Percentiles rank a stretch among this genome's conserved stretches.
Conservation (phyloP, 1,139 yeast genomes). For the Zhuliangozyma parablackwelliae region DNA sequence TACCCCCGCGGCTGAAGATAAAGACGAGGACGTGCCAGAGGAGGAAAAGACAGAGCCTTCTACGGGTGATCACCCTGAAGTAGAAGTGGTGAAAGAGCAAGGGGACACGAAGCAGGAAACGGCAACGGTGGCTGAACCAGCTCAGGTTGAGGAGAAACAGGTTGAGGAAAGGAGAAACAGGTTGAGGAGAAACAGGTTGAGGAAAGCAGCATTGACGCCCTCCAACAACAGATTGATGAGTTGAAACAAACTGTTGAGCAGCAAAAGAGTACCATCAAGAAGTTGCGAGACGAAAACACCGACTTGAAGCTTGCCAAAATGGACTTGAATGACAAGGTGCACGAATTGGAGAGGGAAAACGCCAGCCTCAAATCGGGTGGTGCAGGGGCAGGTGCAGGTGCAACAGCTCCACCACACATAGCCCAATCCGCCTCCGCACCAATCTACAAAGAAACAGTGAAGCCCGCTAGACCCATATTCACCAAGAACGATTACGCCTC, state of each 20-base stretch:
- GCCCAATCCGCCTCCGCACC: conserved; percentile 1
- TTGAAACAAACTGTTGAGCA: conserved; percentile 21
- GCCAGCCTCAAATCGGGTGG: conserved; percentile 12
- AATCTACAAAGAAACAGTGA: conserved; percentile 6
- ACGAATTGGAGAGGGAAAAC: conserved; percentile 21
- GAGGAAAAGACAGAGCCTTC: conserved; percentile 2
- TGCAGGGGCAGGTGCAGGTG: not conserved
- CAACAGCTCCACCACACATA: conserved; percentile 2
- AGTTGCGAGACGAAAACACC: conserved; percentile 41
- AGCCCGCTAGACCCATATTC: conserved; percentile 33
- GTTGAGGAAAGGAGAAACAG: conserved; percentile 2
- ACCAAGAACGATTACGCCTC: conserved; percentile 35
- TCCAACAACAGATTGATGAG: conserved; percentile 20
- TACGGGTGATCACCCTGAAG: conserved; percentile 1
- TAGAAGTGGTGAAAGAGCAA: conserved; percentile 4
- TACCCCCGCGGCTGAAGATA: conserved; percentile 7
- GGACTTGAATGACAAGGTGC: conserved; percentile 40
- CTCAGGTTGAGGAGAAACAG: conserved; percentile 3
- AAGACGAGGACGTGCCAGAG: not conserved
- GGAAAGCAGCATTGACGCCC: not conserved
- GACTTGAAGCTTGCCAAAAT: conserved; percentile 41
- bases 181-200: conserved; percentile 2
- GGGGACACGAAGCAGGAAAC: conserved; percentile 11
- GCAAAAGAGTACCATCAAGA: conserved; percentile 35
- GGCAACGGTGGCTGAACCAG: conserved; percentile 8